Evolutionary conservation across 176 grass and related monocot species (phyloP), one percentile per base, ranked within the genome.

Genomic region (Cenchrus americanus): DNA sequence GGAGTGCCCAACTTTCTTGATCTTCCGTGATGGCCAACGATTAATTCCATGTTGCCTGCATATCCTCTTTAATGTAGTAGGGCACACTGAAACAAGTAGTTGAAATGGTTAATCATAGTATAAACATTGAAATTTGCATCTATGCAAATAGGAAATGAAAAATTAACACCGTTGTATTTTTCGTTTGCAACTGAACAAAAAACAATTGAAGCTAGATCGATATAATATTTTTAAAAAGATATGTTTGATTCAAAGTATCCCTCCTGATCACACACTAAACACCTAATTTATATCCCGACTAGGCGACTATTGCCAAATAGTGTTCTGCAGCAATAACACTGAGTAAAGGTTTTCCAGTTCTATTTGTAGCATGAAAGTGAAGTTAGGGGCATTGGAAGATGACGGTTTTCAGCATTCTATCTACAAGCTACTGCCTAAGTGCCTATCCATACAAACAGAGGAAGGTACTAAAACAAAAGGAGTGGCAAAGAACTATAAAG

Each of bases 1-100:
- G 12, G 97, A 96, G 65, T 92, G 97, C 19, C 89, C 89, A 52
- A 99, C 97, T 87, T 99, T 99, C 79, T 94, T 99, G 60, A 99
- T 99, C 88, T 96, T 99, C 62, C 97, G 84, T 65, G 97, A 99
- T 75, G 97, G 97, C 97, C 97, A 99, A 24, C 97, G 93, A 70
- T 72, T 84, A 80, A 99, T 99, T 37, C 97, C 97, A 17, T 99
- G 91, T 50, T 96, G 93, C 71, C 97, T 90, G 71, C 97, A 99
- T 81, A 99, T 96, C 86, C 93, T 94, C 87, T 99, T 99, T 59
- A 99, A 72, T 66, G 97, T 99, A 57, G 97, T 99, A 43, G 93
- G 97, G 71, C 97, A 99, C 75, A 99, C 97, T 99, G 93, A 74
- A 94, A 80, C 24, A 67, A 83, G 87, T 71, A n/a, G 44, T 24